Evolutionary conservation across 192 early-diverging fungal genomes (phyloP), one percentile per base, ranked within the genome.

Genomic region (Backusella mclennaniae): DNA sequence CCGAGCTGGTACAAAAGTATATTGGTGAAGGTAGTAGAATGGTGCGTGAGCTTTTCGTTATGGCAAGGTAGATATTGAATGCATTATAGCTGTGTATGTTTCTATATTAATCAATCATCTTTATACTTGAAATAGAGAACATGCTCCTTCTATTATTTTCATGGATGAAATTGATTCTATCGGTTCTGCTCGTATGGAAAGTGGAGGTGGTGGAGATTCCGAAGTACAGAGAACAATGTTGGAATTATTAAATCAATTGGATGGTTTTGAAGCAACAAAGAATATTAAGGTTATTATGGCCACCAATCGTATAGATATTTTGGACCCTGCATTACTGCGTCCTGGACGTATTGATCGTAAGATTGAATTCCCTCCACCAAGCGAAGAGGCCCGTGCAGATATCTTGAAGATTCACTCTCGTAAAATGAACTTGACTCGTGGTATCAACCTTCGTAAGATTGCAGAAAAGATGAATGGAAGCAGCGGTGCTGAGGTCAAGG

Each of bases 121-220:
- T 59, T 59, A 11, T 49, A 14, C 9, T 15, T 19, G 26, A 14
- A 38, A 67, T 67, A 91, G 95, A 83, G 93, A 95, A 78, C 95
- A 96, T 73, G 95, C 95, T 2, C 95, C 95, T 39, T 95, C 94
- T 31, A 96, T 95, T 77, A 95, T 96, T 75, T 96, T 96, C 71
- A 95, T 96, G 94, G 95, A 96, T 82, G 95, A 96, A 82, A 95
- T 96, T 71, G 95, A 96, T 80, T 94, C 93, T 4, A 95, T 96
- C 81, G 95, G 95, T 71, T 94, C 93, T 33, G 93, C 94, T 35
- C 92, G 95, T 74, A 92, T 92, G 38, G 94, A 95, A 59, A 87
- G 87, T 31, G 91, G 93, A 49, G 89, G 89, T 21, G 90, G 92
- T 39, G 94, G 95, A 41, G 95, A 96, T 79, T 94, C 93, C 67